Conservation (phyloP, 1,139 yeast genomes). For the Hyphopichia buzzinii region DNA sequence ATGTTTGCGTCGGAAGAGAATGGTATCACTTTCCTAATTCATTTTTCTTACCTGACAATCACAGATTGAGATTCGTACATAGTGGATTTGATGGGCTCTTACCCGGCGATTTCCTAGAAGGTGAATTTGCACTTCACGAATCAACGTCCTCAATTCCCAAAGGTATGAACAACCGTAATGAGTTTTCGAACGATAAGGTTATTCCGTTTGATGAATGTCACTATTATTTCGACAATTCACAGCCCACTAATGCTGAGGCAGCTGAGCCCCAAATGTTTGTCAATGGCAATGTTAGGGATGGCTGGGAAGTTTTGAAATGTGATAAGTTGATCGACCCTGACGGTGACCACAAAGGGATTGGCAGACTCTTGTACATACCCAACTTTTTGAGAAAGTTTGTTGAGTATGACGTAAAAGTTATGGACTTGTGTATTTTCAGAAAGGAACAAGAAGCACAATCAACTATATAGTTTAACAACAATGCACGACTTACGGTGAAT, state of each 20-base stretch:
- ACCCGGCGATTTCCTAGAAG: conserved; percentile 80
- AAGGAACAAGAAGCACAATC: conserved; percentile 4
- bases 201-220: conserved; percentile 48
- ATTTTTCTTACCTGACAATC: conserved; percentile 63
- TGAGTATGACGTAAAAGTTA: conserved; percentile 35
- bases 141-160: conserved; percentile 46
- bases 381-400: conserved; percentile 17
- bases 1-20: conserved; percentile 86
- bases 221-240: conserved; percentile 57
- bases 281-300: conserved; percentile 11
- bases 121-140: conserved; percentile 14
- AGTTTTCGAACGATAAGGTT: conserved; percentile 54
- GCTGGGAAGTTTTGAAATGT: conserved; percentile 47
- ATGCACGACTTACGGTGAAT: too few relatives aligned
- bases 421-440: conserved; percentile 44
- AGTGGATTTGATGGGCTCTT: conserved; percentile 84
- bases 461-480: neutral
- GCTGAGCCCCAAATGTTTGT: conserved; percentile 30
- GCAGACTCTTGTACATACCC: conserved; percentile 49
- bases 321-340: conserved; percentile 48
- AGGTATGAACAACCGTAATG: conserved; percentile 73
- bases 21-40: conserved; percentile 95
- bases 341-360: conserved; percentile 40
- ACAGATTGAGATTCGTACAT: conserved; percentile 62
- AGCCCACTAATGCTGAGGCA: conserved; percentile 23